phyloP scores from a whole-genome alignment of 805 yeast genomes.

The Peterozyma toletana region DNA sequence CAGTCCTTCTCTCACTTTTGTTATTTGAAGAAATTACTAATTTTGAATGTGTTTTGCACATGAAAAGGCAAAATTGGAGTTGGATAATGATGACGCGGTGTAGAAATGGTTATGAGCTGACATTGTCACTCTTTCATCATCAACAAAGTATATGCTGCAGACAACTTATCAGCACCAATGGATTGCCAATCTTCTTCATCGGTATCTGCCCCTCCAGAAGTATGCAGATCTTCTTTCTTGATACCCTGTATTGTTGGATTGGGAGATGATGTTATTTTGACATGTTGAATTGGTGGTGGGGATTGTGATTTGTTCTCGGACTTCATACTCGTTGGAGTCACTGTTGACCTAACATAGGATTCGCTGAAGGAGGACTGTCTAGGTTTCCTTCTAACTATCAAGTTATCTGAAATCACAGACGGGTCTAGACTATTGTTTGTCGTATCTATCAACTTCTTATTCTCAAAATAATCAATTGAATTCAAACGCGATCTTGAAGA shows the following conservation, averaged over 20 bases:
- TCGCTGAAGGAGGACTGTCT: constrained; percentile 28
- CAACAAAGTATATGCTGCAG: constrained; percentile 7
- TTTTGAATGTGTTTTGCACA: too few relatives aligned
- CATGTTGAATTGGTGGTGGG: constrained; percentile 6
- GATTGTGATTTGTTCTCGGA: not conserved
- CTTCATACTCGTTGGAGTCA: constrained; percentile 5
- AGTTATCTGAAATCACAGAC: constrained; percentile 18
- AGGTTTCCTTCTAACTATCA: constrained; percentile 19
- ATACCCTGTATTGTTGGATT: constrained; percentile 11
- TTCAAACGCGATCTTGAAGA: constrained; percentile 25
- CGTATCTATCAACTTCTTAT: constrained; percentile 15
- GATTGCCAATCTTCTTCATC: constrained; percentile 98
- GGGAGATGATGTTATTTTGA: constrained; percentile 9
- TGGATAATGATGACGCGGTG: too few relatives aligned
- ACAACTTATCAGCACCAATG: constrained; percentile 57
- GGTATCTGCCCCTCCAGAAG: constrained; percentile 45
- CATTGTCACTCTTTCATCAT: constrained; percentile 7
- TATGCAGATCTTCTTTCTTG: not conserved
- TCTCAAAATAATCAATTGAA: constrained; percentile 30
- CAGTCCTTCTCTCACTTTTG: too few relatives aligned
- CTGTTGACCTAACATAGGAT: constrained; percentile 28
- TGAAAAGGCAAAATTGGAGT: too few relatives aligned
- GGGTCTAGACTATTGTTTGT: constrained; percentile 13
- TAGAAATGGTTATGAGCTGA: too few relatives aligned
- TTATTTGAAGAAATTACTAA: too few relatives aligned